phyloP scores from a whole-genome alignment of 2,329 filamentous ascomycete genomes.

The Penicillium sp. region DNA sequence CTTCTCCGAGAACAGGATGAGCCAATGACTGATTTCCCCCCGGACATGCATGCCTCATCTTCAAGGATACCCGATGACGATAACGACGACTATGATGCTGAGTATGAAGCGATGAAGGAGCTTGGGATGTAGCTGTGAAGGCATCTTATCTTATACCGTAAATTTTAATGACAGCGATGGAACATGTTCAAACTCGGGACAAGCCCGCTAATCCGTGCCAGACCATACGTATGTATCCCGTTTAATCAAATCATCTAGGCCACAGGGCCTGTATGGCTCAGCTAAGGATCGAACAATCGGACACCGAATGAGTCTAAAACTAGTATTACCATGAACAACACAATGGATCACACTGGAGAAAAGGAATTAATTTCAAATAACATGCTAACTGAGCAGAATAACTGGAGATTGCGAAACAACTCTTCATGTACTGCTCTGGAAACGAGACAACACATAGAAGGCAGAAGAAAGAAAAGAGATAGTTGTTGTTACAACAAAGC shows the following conservation, averaged over 20 bases:
- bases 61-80: background rate
- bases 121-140: constrained; percentile 22
- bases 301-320: background rate
- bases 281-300: background rate
- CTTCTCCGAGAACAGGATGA: constrained; percentile 52
- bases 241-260: background rate
- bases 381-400: background rate
- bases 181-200: background rate
- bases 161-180: constrained; percentile 11
- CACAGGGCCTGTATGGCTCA: background rate
- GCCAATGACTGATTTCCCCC: constrained; percentile 2
- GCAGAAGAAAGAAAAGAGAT: background rate
- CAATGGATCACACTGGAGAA: background rate
- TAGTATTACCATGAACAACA: background rate
- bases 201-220: background rate
- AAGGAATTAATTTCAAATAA: background rate
- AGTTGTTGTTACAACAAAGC: constrained; percentile 1
- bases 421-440: background rate
- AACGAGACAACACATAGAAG: background rate
- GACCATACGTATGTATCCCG: background rate
- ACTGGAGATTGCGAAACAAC: background rate
- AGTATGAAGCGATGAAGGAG: constrained; percentile 64
- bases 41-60: constrained; percentile 1
- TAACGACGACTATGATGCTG: constrained; percentile 54
- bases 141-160: background rate